Conservation (phyloP, 352 stramenopile species). For the Globisporangium perplexum region DNA sequence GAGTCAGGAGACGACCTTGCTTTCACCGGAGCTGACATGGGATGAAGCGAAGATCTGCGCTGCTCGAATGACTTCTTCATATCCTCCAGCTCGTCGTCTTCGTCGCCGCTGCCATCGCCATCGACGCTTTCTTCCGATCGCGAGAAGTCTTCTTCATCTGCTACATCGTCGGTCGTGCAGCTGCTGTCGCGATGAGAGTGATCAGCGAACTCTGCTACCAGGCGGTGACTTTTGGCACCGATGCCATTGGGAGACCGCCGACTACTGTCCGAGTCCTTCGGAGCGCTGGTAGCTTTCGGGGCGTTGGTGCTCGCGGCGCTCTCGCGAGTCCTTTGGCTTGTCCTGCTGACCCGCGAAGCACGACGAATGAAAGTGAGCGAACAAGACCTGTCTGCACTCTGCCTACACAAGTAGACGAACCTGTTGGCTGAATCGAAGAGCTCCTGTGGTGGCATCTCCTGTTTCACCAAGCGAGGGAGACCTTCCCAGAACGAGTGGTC, state of each 20-base stretch:
- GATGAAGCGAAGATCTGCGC: slow-evolving; percentile 5
- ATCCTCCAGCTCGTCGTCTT: background rate
- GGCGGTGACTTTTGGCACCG: background rate
- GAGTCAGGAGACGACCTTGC: background rate
- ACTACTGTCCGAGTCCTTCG: background rate
- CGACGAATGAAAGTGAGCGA: background rate
- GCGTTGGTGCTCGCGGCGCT: background rate
- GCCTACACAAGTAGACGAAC: background rate
- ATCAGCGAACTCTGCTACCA: background rate
- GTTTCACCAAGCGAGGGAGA: slow-evolving; percentile 18
- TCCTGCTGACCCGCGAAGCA: no score
- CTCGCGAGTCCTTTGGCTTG: background rate
- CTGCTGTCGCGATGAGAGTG: slow-evolving; percentile 7
- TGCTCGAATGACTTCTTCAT: background rate
- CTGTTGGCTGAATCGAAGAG: slow-evolving; percentile 34
- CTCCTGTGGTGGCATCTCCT: slow-evolving; percentile 53
- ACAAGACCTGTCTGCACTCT: background rate
- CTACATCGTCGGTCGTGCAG: slow-evolving; percentile 14
- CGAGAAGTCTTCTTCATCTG: slow-evolving; percentile 4
- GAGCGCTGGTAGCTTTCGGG: background rate
- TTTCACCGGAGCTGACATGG: slow-evolving; percentile 17
- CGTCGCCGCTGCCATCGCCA: background rate
- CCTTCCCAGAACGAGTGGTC: slow-evolving; percentile 64
- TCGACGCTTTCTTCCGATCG: background rate
- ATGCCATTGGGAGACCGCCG: background rate